Conservation (phyloP, 257 asterid genomes). For the Solanum sitiens region DNA sequence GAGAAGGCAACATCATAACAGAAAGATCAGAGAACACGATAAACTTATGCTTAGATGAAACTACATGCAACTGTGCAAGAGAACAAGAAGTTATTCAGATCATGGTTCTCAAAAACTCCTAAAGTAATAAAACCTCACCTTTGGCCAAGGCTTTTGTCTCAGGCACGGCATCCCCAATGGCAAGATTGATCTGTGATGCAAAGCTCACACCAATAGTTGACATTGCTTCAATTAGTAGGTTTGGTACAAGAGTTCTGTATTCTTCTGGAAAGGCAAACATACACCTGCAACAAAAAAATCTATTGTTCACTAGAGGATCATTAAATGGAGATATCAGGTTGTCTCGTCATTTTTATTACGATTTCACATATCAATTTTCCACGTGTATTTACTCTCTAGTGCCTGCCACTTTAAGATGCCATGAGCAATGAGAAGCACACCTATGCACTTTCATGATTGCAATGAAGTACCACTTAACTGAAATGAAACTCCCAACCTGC, state of each 20-base stretch:
- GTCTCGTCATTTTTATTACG: background rate
- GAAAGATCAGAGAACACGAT: background rate
- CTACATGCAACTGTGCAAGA: background rate
- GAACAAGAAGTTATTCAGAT: background rate
- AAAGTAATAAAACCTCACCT: slow-evolving; percentile 35
- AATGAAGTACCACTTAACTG: background rate
- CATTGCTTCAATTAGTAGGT: slow-evolving; percentile 72
- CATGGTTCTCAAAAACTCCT: background rate
- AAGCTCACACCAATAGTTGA: slow-evolving; percentile 57
- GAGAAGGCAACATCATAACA: background rate
- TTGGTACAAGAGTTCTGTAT: slow-evolving; percentile 76
- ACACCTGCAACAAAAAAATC: slow-evolving; percentile 49
- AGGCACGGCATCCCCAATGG: slow-evolving; percentile 81
- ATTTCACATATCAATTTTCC: background rate
- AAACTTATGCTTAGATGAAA: background rate
- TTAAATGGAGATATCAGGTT: background rate
- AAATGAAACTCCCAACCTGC: background rate
- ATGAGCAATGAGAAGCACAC: background rate
- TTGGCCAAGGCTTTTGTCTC: slow-evolving; percentile 88
- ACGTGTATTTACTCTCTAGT: background rate
- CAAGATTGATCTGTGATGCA: slow-evolving; percentile 78
- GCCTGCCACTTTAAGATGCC: background rate
- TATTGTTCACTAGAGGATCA: background rate
- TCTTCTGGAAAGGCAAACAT: slow-evolving; percentile 90
- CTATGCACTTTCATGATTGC: background rate